Conservation (phyloP, 1,284 basidiomycete species). For the Naganishia cerealis region DNA sequence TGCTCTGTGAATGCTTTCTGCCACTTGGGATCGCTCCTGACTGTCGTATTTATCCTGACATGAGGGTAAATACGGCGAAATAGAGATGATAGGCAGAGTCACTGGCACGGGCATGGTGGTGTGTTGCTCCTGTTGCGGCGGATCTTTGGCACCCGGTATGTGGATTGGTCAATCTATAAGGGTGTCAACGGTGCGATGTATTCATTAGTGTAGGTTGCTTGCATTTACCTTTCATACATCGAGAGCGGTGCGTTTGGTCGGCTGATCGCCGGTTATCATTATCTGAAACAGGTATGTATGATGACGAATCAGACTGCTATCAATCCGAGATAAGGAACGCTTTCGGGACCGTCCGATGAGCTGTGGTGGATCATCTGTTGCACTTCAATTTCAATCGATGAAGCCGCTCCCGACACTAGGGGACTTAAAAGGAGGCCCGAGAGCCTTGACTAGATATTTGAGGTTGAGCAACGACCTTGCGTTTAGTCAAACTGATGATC, state of each 20-base stretch:
- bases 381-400: background rate
- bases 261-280: too few relatives aligned
- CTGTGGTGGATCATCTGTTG: background rate
- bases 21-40: slow-evolving; percentile 55
- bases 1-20: slow-evolving; percentile 67
- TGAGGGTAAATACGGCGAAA: slow-evolving; percentile 44
- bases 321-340: slow-evolving; percentile 1
- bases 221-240: background rate
- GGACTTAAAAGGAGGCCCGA: too few relatives aligned
- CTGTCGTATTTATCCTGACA: slow-evolving; percentile 11
- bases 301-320: slow-evolving; percentile 8
- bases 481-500: too few relatives aligned
- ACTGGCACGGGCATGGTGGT: slow-evolving; percentile 19
- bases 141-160: background rate
- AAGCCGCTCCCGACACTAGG: background rate
- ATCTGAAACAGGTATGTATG: background rate
- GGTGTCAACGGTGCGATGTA: background rate
- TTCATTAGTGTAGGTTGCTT: background rate
- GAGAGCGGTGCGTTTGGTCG: background rate
- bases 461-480: too few relatives aligned
- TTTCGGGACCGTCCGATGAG: background rate
- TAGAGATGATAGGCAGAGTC: slow-evolving; percentile 49
- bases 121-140: background rate
- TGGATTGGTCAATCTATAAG: background rate
- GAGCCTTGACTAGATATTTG: too few relatives aligned